Evolutionary conservation across 2,329 filamentous ascomycete species (phyloP).

Genomic region (Colletotrichum sansevieriae): DNA sequence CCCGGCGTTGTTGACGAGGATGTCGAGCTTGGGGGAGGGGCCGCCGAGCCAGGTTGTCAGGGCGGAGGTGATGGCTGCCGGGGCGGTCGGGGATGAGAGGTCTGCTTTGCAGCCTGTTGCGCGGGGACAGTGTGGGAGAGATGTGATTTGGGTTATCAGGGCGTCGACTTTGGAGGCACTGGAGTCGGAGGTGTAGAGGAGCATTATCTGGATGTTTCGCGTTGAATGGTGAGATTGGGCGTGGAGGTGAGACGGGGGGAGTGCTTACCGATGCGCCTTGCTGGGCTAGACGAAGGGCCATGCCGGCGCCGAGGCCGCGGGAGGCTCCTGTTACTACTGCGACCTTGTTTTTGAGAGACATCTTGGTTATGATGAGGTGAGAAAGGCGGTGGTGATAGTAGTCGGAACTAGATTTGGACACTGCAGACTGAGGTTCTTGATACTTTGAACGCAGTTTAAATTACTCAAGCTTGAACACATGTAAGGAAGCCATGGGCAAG

Average conservation of each 20-base stretch:
- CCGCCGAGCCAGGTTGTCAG: conserved; percentile 45
- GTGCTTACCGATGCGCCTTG: conserved; percentile 44
- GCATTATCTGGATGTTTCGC: conserved; percentile 37
- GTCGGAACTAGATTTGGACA: neutral
- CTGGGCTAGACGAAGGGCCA: conserved; percentile 44
- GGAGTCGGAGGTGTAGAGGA: conserved; percentile 42
- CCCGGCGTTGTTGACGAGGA: conserved; percentile 57
- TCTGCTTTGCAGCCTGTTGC: conserved; percentile 44
- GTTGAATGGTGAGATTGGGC: neutral
- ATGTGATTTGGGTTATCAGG: conserved; percentile 40
- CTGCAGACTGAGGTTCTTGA: neutral
- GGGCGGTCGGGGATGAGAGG: conserved; percentile 42
- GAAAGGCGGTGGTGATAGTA: neutral
- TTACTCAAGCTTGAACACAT: neutral
- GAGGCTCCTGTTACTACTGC: conserved; percentile 46
- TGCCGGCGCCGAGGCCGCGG: conserved; percentile 44
- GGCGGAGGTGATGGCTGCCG: conserved; percentile 50
- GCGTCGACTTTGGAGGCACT: conserved; percentile 35
- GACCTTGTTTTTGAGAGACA: conserved; percentile 40
- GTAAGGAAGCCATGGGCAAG: too few species aligned
- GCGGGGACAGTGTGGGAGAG: conserved; percentile 8
- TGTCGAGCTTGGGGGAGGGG: conserved; percentile 45
- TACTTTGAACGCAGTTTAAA: neutral
- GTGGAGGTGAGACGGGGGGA: neutral
- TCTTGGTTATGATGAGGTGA: neutral